Percentiles rank a stretch among this genome's conserved stretches.
Evolutionary conservation across 1,284 basidiomycete species (phyloP).

Genomic region (Fomitopsis palustris): DNA sequence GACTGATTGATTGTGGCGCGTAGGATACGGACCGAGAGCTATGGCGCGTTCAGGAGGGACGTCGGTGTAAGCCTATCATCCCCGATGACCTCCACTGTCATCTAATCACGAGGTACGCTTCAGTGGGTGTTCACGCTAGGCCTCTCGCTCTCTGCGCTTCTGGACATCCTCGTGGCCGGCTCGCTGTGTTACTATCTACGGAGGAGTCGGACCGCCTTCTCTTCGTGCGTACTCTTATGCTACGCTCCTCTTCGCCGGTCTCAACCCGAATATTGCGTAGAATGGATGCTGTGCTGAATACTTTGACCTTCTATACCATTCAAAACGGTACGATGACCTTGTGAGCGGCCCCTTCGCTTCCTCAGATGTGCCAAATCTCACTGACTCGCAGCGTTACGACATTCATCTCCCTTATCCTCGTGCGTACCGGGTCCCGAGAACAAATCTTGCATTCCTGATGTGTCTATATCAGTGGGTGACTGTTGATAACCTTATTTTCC

Average conservation of each 20-base stretch:
- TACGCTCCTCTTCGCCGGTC: background rate
- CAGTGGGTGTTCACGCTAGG: constrained; percentile 58
- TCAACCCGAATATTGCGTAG: constrained; percentile 20
- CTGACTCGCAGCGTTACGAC: constrained; percentile 1
- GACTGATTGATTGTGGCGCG: background rate
- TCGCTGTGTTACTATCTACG: constrained; percentile 45
- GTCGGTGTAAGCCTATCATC: constrained; percentile 25
- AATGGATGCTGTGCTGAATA: constrained; percentile 43
- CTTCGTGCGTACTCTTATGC: constrained; percentile 26
- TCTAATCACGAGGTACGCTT: constrained; percentile 3
- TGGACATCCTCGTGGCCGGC: constrained; percentile 49
- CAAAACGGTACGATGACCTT: constrained; percentile 50
- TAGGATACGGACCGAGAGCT: constrained; percentile 24
- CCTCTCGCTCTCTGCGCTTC: constrained; percentile 44
- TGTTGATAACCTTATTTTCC: constrained; percentile 48
- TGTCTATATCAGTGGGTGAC: constrained; percentile 40
- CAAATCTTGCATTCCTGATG: constrained; percentile 11
- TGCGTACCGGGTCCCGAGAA: constrained; percentile 3
- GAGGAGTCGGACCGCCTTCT: constrained; percentile 37
- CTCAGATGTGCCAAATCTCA: background rate
- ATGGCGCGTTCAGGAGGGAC: constrained; percentile 24
- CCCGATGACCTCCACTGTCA: background rate
- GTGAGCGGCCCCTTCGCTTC: constrained; percentile 24
- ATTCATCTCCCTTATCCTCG: background rate
- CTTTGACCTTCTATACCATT: constrained; percentile 47